These are phyloP conservation scores for Colletotrichum tabaci DNA, from an alignment of 2,329 filamentous ascomycete species.

Conservation along the genomic window DNA sequence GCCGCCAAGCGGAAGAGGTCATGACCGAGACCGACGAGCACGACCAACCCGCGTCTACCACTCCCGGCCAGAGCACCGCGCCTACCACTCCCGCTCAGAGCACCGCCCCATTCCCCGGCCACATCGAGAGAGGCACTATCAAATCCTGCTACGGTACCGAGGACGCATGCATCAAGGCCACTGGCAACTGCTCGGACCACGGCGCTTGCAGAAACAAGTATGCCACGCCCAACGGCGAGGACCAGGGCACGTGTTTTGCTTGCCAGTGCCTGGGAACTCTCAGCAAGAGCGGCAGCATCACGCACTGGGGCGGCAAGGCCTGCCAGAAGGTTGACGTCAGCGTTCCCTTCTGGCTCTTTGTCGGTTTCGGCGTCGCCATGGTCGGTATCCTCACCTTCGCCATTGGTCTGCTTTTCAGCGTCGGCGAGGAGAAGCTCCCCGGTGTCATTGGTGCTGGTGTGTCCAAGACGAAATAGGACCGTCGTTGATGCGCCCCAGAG, in stretches of 20 bases:
- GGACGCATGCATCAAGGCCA: constrained; percentile 77
- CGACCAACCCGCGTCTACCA: constrained; percentile 42
- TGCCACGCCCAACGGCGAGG: constrained; percentile 56
- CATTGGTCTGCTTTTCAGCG: constrained; percentile 84
- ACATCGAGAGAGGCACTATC: constrained; percentile 61
- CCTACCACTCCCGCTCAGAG: constrained; percentile 30
- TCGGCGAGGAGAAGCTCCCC: constrained; percentile 90
- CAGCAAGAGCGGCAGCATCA: constrained; percentile 70
- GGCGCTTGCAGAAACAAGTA: constrained; percentile 82
- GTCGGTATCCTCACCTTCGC: constrained; percentile 78
- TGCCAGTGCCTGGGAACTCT: constrained; percentile 81
- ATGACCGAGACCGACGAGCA: constrained; percentile 52
- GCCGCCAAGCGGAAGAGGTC: constrained; percentile 64
- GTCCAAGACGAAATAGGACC: constrained; percentile 75
- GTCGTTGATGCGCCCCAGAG: constrained; percentile 17
- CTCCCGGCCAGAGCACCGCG: too few relatives aligned
- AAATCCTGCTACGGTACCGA: constrained; percentile 82
- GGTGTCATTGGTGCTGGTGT: constrained; percentile 98
- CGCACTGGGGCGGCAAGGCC: constrained; percentile 85
- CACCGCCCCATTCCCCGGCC: constrained; percentile 52
- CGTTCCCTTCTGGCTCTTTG: constrained; percentile 89
- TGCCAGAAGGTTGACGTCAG: constrained; percentile 96
- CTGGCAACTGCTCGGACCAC: constrained; percentile 86
- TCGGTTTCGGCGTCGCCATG: constrained; percentile 79
- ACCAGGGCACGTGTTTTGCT: constrained; percentile 75